Evolutionary conservation across 2,329 filamentous ascomycete genomes (phyloP).

Genomic region (Paraconiothyrium sp.): DNA sequence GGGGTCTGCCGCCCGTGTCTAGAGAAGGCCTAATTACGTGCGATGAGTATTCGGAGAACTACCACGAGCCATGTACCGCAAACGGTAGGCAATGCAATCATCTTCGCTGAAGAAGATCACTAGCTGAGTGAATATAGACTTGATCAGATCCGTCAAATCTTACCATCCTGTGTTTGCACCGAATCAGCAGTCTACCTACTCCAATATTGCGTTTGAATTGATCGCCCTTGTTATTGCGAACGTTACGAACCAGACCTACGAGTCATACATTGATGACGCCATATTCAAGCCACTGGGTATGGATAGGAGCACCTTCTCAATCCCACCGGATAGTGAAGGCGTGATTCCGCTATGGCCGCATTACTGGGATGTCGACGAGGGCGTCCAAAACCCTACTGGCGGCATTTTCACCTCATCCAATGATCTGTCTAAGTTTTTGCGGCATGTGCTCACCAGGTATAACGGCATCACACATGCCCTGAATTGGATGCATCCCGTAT

Average conservation of each 20-base stretch:
- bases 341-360: constrained; percentile 49
- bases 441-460: constrained; percentile 54
- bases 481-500: constrained; percentile 57
- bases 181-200: constrained; percentile 55
- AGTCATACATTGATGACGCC: constrained; percentile 49
- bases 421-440: constrained; percentile 56
- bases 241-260: constrained; percentile 48
- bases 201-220: constrained; percentile 53
- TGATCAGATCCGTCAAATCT: constrained; percentile 43
- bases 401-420: constrained; percentile 54
- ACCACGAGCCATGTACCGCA: constrained; percentile 39
- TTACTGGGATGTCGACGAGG: constrained; percentile 55
- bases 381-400: constrained; percentile 55
- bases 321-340: constrained; percentile 47
- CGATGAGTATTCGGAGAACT: constrained; percentile 46
- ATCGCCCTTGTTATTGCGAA: constrained; percentile 54
- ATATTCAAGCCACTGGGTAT: constrained; percentile 52
- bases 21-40: constrained; percentile 44
- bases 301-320: constrained; percentile 38
- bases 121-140: constrained; percentile 34
- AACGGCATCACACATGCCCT: constrained; percentile 53
- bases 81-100: constrained; percentile 23
- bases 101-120: background rate
- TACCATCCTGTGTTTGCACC: constrained; percentile 52
- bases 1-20: constrained; percentile 49